Evolutionary conservation across 768 basidiomycete genomes (phyloP).

Genomic region (Lactarius hatsudake): DNA sequence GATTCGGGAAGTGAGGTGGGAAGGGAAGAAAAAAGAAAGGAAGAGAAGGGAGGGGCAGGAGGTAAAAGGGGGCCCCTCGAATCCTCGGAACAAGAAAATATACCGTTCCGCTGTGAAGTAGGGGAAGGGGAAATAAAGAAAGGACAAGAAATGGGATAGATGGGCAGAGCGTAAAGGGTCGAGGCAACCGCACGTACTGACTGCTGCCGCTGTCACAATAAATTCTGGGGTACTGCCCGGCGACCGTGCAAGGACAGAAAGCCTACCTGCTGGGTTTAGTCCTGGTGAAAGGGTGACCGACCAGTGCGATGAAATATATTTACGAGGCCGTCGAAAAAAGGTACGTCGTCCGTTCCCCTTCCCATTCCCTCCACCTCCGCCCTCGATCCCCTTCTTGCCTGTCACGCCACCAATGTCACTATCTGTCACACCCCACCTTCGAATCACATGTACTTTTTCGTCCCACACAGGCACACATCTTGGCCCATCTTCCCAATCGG

Average conservation of each 20-base stretch:
- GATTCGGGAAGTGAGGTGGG: constrained; percentile 9
- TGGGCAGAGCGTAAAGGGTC: background rate
- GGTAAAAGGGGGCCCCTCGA: constrained; percentile 9
- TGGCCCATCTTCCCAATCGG: constrained; percentile 11
- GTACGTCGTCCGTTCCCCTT: background rate
- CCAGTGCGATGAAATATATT: too few species aligned
- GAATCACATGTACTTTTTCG: constrained; percentile 15
- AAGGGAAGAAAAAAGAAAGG: constrained; percentile 1
- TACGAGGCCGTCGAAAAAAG: background rate
- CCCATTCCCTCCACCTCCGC: background rate
- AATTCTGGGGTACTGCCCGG: background rate
- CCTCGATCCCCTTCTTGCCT: background rate
- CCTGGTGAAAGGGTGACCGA: background rate
- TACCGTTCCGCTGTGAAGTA: background rate
- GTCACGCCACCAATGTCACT: background rate
- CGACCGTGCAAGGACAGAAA: background rate
- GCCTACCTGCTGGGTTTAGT: background rate
- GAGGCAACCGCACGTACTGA: constrained; percentile 2
- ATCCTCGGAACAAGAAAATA: constrained; percentile 13
- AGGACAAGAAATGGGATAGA: background rate
- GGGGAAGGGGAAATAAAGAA: background rate
- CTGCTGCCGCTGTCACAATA: constrained; percentile 1
- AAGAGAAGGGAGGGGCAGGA: background rate
- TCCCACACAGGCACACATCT: constrained; percentile 5
- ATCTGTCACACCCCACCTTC: background rate